Conservation (phyloP, 1,139 yeast species). For the Starmera stellimalicola region DNA sequence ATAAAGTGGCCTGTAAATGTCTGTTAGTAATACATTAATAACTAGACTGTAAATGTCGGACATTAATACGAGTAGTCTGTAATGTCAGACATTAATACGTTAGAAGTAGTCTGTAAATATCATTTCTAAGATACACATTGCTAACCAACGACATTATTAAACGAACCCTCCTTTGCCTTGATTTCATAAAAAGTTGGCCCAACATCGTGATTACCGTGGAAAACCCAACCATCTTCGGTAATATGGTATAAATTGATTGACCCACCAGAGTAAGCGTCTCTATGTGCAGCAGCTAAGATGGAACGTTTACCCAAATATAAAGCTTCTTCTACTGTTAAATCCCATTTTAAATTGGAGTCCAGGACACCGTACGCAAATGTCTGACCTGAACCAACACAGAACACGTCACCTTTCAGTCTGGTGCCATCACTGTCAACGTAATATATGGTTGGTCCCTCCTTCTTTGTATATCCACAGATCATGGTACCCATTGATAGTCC, state of each 20-base stretch:
- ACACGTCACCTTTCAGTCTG: conserved; percentile 85
- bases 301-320: conserved; percentile 90
- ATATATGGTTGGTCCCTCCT: conserved; percentile 91
- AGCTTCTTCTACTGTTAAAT: conserved; percentile 84
- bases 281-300: conserved; percentile 93
- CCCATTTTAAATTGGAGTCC: conserved; percentile 89
- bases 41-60: no score
- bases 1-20: no score
- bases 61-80: not conserved
- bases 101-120: no score
- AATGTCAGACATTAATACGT: no score
- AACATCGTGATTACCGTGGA: conserved; percentile 91
- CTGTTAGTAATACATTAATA: no score
- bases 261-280: conserved; percentile 99
- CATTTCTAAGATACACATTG: no score
- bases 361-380: conserved; percentile 99
- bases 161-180: conserved; percentile 80
- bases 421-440: conserved; percentile 98
- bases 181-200: conserved; percentile 90
- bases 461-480: conserved; percentile 94
- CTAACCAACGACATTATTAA: conserved; percentile 73
- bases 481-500: conserved; percentile 99
- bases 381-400: conserved; percentile 99
- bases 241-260: conserved; percentile 89
- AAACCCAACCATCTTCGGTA: conserved; percentile 88